Evolutionary conservation across 768 basidiomycete genomes (phyloP).

Genomic region (Wakefieldia striispora): DNA sequence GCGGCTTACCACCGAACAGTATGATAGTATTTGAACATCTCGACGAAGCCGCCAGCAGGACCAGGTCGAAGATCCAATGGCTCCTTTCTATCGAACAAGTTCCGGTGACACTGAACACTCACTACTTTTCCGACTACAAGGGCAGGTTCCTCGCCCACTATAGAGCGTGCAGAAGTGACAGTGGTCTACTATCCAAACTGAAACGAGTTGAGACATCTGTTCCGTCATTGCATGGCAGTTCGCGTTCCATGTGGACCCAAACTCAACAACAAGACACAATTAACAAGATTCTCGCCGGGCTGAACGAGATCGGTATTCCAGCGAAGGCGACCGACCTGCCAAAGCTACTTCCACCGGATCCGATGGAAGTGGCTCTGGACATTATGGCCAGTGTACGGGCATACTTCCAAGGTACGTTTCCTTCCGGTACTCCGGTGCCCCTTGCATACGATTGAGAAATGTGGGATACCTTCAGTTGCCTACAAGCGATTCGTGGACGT

Average conservation of each 20-base stretch:
- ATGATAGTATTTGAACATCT: slow-evolving; percentile 51
- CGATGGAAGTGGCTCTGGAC: slow-evolving; percentile 50
- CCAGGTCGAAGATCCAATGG: slow-evolving; percentile 46
- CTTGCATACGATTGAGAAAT: no score
- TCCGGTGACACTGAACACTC: slow-evolving; percentile 52
- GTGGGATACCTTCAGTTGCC: no score
- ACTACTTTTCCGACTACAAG: slow-evolving; percentile 49
- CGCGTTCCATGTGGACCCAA: no score
- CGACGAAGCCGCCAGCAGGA: slow-evolving; percentile 37
- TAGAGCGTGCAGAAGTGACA: slow-evolving; percentile 29
- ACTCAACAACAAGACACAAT: slow-evolving; percentile 18
- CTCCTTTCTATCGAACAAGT: slow-evolving; percentile 47
- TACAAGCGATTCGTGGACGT: no score
- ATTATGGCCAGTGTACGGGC: slow-evolving; percentile 75
- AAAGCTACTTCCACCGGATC: slow-evolving; percentile 50
- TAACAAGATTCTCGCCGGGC: slow-evolving; percentile 24
- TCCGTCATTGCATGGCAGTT: no score
- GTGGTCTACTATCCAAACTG: slow-evolving; percentile 9
- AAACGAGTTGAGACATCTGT: no score
- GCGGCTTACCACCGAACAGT: slow-evolving; percentile 27
- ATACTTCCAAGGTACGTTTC: slow-evolving; percentile 79
- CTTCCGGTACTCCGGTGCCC: no score
- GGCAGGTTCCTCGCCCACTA: slow-evolving; percentile 51
- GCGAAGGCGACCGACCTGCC: slow-evolving; percentile 43
- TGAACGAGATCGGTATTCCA: slow-evolving; percentile 25